Evolutionary conservation across 2,329 filamentous ascomycete genomes (phyloP), one percentile per base, ranked within the genome.

Genomic region (Ophiocordyceps camponoti-saundersi): DNA sequence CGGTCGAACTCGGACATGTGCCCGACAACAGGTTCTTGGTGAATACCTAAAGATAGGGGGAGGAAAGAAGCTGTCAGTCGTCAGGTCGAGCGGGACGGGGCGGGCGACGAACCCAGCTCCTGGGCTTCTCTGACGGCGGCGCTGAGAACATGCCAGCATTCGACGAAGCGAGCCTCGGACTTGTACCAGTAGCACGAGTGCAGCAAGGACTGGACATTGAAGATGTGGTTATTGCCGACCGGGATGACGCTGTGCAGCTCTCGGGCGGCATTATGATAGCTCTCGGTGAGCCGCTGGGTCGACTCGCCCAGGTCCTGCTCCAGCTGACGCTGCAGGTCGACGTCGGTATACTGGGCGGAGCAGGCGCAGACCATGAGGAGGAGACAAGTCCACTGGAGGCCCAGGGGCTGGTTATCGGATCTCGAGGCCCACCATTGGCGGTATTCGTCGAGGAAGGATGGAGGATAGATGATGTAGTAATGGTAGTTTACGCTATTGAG

Each of bases 181-280:
- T 61, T 62, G 53, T 57, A 60, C 59, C 59, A 62, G 41, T 61
- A 61, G 26, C 51, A 55, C 3, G 55, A 59, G 40, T 61, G 59
- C 39, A 61, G 47, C 10, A 60, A 46, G 30, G 55, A 52, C 49
- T 61, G 55, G 1, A 61, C 55, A 42, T 57, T 59, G 47, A 55
- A 48, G 11, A 55, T 48, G 44, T 60, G 56, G 30, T 58, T 58
- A 36, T 54, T 51, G 8, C 57, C 55, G 16, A 53, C 45, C 1
- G 59, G 56, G 8, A 61, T 53, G 20, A 53, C 52, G 22, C 50
- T 54, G 20, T 52, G 51, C 3, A 62, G 54, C 45, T 59, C 55
- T 23, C 56, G 48, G n/a, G 55, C 55, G 0, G 51, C 50, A 26
- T 50, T 48, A 40, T 60, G 57, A n/a, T 56, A 54, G 26, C 49